phyloP scores from a whole-genome alignment of 306 rosid genomes.

The Spatholobus suberectus region DNA sequence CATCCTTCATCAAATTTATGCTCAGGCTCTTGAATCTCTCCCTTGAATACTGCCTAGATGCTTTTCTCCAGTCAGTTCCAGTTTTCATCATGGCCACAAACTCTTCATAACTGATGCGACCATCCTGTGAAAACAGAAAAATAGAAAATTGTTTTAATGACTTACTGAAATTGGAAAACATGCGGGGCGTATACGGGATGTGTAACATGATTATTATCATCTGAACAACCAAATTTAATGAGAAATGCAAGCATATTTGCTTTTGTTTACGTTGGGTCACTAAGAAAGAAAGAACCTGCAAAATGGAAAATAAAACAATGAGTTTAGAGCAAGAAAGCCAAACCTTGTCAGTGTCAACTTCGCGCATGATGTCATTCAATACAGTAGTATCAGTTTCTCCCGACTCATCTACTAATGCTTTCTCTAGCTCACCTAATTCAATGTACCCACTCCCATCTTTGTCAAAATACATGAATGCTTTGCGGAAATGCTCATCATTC shows the following conservation, averaged over 20 bases:
- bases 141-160: not conserved
- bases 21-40: slow-evolving; percentile 99
- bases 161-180: not conserved
- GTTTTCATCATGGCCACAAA: slow-evolving; percentile 99
- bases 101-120: slow-evolving; percentile 90
- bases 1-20: slow-evolving; percentile 95
- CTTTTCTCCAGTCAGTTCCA: slow-evolving; percentile 99
- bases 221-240: not conserved
- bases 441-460: slow-evolving; percentile 90
- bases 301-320: slow-evolving; percentile 13
- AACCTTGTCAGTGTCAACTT: slow-evolving; percentile 98
- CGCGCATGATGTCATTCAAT: slow-evolving; percentile 88
- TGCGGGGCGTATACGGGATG: not conserved
- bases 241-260: slow-evolving; percentile 11
- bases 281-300: not conserved
- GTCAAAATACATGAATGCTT: slow-evolving; percentile 91
- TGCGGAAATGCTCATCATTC: slow-evolving; percentile 88
- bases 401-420: slow-evolving; percentile 74
- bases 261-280: slow-evolving; percentile 13
- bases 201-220: not conserved
- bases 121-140: slow-evolving; percentile 64
- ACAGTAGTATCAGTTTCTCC: slow-evolving; percentile 81
- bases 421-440: slow-evolving; percentile 80
- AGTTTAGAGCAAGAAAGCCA: slow-evolving; percentile 43
- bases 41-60: slow-evolving; percentile 96